Base-by-base conservation (phyloP, 768 basidiomycete species). In the Mrakia blollopis region DNA sequence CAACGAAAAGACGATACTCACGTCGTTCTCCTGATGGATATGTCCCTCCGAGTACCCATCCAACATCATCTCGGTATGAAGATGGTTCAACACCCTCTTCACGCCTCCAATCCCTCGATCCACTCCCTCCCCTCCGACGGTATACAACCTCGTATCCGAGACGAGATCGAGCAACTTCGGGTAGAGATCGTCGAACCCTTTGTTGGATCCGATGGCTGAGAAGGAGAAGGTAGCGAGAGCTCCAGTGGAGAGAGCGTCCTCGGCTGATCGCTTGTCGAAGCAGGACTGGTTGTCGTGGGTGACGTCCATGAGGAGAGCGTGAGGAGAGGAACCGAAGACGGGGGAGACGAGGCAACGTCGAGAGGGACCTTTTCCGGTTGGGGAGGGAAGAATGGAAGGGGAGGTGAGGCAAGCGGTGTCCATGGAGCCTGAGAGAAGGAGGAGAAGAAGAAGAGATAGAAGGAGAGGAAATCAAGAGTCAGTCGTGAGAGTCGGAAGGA, bases 241-340 rank as follows among this genome's bases (percentile, higher is more conserved):
- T 3, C 92, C 97, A 0, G 93, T 94, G 11, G 93, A 91, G n/a
- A 99, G 88, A 0, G 94, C 91, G 83, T 98, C 94, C 83, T 98
- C 94, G 10, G 95, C 93, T 0, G 92, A 91, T 52, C 94, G 89
- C 83, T 96, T 98, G 84, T 93, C 88, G 21, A 90, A 84, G 1
- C 91, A 92, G 1, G 94, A 91, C 83, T 98, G 94, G 82, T 99
- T 99, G 85, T 99, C 97, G 84, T 99, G 97, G 0, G 97, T 98
- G 76, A 93, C 87, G 83, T 99, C 97, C 84, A 93, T 98, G 81
- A 98, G 87, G 47, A 98, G 87, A 0, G 97, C 93, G 82, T 99
- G 97, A 0, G 97, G 97, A 52, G 86, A 84, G 0, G 92, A 93
- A 9, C 97, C 97, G 75, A 91, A 88, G 72, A 95, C 87, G 10